These are phyloP conservation scores for Podospora bellae-mahoneyi DNA, from an alignment of 495 filamentous ascomycete species.

Conservation along the genomic window DNA sequence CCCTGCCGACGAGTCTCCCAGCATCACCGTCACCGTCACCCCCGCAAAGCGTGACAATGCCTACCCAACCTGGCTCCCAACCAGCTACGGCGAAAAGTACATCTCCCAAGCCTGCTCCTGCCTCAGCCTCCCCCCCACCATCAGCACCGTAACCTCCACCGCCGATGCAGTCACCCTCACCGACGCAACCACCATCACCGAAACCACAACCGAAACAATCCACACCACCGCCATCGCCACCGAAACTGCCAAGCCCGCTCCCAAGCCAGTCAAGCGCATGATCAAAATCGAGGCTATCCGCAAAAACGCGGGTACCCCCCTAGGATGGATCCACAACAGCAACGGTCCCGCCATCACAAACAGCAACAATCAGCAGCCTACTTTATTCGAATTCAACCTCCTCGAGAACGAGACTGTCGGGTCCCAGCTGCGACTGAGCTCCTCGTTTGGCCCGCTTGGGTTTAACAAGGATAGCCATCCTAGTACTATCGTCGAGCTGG, in stretches of 20 bases:
- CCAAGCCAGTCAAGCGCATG: neutral
- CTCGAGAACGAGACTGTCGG: neutral
- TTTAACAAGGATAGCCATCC: slow-evolving; percentile 4
- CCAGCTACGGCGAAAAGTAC: slow-evolving; percentile 4
- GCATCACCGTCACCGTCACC: neutral
- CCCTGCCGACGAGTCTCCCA: slow-evolving; percentile 3
- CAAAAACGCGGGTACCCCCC: neutral
- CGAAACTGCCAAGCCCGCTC: slow-evolving; percentile 3
- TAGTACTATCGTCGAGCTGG: neutral
- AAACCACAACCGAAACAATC: slow-evolving; percentile 6
- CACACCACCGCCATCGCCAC: slow-evolving; percentile 14
- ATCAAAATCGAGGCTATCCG: slow-evolving; percentile 16
- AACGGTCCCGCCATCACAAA: slow-evolving; percentile 10
- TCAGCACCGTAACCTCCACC: slow-evolving; percentile 10
- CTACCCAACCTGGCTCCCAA: slow-evolving; percentile 16
- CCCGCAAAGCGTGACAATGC: slow-evolving; percentile 9
- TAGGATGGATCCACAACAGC: slow-evolving; percentile 12
- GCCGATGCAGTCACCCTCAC: slow-evolving; percentile 7
- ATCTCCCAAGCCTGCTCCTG: slow-evolving; percentile 18
- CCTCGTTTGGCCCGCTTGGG: neutral
- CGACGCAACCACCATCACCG: neutral
- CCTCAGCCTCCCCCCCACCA: slow-evolving; percentile 13
- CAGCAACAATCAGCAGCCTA: neutral
- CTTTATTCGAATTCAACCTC: slow-evolving; percentile 4
- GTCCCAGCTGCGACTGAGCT: slow-evolving; percentile 8